phyloP scores from a whole-genome alignment of 148 eudicot genomes.

The Salicornia ramosissima region DNA sequence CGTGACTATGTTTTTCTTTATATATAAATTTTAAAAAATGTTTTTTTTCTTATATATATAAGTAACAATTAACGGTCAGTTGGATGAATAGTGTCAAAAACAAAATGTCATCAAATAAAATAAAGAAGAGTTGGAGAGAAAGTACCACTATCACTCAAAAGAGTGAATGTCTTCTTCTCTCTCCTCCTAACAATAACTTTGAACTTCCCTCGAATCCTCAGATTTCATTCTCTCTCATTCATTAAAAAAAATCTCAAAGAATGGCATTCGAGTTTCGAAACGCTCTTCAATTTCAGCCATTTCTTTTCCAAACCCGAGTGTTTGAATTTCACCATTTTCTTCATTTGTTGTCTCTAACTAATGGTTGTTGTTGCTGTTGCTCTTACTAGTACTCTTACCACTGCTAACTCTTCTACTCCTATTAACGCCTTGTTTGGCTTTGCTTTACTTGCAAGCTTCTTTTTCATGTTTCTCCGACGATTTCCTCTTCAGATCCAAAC shows the following conservation, averaged over 20 bases:
- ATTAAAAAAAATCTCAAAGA: neutral
- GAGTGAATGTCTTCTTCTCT: too few species aligned
- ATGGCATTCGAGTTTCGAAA: conserved; percentile 29
- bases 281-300: neutral
- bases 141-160: too few species aligned
- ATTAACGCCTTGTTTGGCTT: neutral
- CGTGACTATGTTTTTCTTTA: too few species aligned
- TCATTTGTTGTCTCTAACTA: conserved; percentile 6
- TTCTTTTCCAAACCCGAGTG: neutral
- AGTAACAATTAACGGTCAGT: too few species aligned
- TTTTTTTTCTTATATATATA: too few species aligned
- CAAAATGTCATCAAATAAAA: too few species aligned
- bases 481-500: conserved; percentile 24
- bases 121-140: too few species aligned
- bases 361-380: conserved; percentile 2
- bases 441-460: conserved; percentile 17
- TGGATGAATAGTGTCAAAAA: too few species aligned
- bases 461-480: neutral
- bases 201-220: conserved; percentile 1
- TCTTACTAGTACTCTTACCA: conserved; percentile 5
- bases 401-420: neutral
- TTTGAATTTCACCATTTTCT: neutral
- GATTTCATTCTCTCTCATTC: neutral
- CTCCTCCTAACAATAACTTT: neutral
- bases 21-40: too few species aligned